phyloP scores from a whole-genome alignment of 495 filamentous ascomycete species.

The Aspergillus biplanus region DNA sequence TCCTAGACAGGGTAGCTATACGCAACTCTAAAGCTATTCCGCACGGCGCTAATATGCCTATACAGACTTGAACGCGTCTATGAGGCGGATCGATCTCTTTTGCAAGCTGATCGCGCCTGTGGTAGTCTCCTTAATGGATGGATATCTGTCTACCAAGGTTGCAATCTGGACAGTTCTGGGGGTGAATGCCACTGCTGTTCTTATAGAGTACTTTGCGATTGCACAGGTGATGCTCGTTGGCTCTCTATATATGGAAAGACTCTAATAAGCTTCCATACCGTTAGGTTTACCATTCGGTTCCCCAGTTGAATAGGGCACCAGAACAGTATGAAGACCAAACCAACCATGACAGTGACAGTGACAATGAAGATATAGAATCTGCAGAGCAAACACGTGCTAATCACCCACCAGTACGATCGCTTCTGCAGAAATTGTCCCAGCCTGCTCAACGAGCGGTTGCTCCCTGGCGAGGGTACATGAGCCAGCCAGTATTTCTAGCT shows the following conservation, averaged over 20 bases:
- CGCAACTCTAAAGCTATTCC: background rate
- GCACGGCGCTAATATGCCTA: background rate
- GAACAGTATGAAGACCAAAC: background rate
- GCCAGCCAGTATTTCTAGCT: constrained; percentile 50
- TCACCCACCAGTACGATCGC: background rate
- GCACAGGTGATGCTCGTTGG: constrained; percentile 39
- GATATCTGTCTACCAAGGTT: constrained; percentile 43
- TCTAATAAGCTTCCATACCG: background rate
- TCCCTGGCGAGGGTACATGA: constrained; percentile 46
- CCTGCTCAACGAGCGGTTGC: constrained; percentile 20
- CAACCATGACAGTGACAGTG: background rate
- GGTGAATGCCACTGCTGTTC: constrained; percentile 45
- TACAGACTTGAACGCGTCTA: constrained; percentile 60
- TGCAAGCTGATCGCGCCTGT: constrained; percentile 72
- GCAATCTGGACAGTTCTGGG: constrained; percentile 53
- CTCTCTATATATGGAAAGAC: background rate
- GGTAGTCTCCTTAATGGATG: constrained; percentile 55
- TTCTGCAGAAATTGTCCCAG: background rate
- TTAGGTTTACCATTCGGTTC: constrained; percentile 46
- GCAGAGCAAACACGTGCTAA: background rate
- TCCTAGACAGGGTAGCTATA: constrained; percentile 37
- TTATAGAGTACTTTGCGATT: constrained; percentile 62
- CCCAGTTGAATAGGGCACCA: constrained; percentile 34
- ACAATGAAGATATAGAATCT: constrained; percentile 10
- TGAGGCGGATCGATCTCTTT: constrained; percentile 72